Evolutionary conservation across 176 grass and related monocot genomes (phyloP).

Genomic region (Aegilops longissima): DNA sequence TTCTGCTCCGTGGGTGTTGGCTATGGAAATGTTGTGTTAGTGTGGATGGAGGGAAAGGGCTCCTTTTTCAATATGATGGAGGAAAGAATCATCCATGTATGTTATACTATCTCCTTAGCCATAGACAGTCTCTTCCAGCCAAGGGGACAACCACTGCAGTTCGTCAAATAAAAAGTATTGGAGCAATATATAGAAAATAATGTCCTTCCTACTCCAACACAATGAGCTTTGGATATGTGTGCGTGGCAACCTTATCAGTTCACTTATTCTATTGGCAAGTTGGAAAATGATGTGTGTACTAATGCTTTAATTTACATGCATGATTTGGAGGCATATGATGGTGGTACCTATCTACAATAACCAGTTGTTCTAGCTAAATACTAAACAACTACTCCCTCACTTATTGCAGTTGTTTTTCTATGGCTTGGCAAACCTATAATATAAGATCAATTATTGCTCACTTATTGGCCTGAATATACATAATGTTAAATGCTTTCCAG

Average conservation of each 20-base stretch:
- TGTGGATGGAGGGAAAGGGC: background rate
- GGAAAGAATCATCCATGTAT: background rate
- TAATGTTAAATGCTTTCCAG: too few relatives aligned
- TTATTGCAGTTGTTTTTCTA: background rate
- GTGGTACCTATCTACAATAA: background rate
- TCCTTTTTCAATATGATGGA: background rate
- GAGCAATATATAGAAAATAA: background rate
- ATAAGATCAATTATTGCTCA: background rate
- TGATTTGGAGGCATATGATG: background rate
- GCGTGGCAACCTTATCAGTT: background rate
- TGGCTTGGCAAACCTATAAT: background rate
- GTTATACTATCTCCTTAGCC: too few relatives aligned
- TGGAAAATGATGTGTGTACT: background rate
- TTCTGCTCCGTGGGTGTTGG: background rate
- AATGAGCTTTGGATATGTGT: background rate
- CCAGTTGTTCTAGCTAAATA: background rate
- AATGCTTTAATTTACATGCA: too few relatives aligned
- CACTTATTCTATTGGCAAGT: background rate
- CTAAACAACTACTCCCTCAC: background rate
- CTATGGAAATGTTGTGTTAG: background rate
- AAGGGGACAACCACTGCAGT: background rate
- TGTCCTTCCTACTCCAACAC: background rate
- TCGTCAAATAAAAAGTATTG: background rate
- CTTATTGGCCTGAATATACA: background rate
- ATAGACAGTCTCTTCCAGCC: too few relatives aligned